Evolutionary conservation across 2,329 filamentous ascomycete genomes (phyloP), one percentile per base, ranked within the genome.

Genomic region (Fonsecaea erecta): DNA sequence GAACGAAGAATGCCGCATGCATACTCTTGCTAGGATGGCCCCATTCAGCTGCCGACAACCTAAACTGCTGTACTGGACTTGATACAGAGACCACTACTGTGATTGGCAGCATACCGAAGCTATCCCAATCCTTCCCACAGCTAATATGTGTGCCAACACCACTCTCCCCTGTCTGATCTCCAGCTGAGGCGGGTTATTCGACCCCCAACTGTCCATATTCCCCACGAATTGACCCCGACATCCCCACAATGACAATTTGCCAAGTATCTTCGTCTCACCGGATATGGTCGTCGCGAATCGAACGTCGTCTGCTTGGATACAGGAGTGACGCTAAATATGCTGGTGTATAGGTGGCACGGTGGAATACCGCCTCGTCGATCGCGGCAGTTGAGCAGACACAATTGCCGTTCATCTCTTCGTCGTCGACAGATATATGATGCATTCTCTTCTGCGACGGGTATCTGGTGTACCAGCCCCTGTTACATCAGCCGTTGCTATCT

Each of bases 321-420:
- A 24, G 26, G 34, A 35, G 26, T 21, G 56, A 28, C 32, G 43
- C 56, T 60, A 60, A 30, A 24, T n/a, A 52, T 60, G 43, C 24
- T 26, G 11, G 40, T 21, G 24, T 48, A 56, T 56, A 48, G 35
- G 48, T 62, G 60, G n/a, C 32, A 55, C 37, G 51, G 60, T 37
- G 60, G 30, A 60, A 34, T 52, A 34, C 56, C 56, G 55, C 55
- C 18, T 60, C 26, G 56, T 60, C 35, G 62, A 60, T 64, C 56
- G 60, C 62, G 62, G 62, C 62, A 64, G 62, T 64, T 64, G 56
- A 52, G 48, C 26, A 43, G 35, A 51, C 30, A n/a, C 57, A 64
- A 35, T 12, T 64, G 62, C 62, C 62, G 62, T 26, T 21, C 55
- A 48, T 55, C 26, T 52, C 9, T 32, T 52, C 52, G 21, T 8